phyloP scores from a whole-genome alignment of 2,329 filamentous ascomycete genomes.

The Myrmaecium sp. region DNA sequence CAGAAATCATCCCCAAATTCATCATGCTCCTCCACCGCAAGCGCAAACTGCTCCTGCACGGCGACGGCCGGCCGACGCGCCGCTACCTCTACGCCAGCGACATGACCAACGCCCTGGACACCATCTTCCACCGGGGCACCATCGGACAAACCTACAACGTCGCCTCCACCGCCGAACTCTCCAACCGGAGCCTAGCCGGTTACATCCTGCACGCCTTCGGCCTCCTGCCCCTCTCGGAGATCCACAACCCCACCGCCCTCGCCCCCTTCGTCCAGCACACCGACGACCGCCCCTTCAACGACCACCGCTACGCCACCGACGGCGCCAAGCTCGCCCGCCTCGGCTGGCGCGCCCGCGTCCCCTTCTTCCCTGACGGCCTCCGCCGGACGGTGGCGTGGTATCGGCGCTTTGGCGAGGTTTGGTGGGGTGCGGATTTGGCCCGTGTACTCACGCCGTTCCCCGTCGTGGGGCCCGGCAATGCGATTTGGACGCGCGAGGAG shows the following conservation, averaged over 20 bases:
- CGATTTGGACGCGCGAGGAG: constrained; percentile 23
- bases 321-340: constrained; percentile 19
- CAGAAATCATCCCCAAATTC: constrained; percentile 76
- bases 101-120: constrained; percentile 68
- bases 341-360: constrained; percentile 19
- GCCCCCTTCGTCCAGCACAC: constrained; percentile 51
- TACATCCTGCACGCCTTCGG: constrained; percentile 47
- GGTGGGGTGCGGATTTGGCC: constrained; percentile 25
- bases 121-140: constrained; percentile 60
- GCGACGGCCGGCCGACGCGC: constrained; percentile 56
- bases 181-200: constrained; percentile 52
- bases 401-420: constrained; percentile 19
- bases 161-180: constrained; percentile 60
- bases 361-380: constrained; percentile 20
- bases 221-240: constrained; percentile 23
- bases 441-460: constrained; percentile 22
- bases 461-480: constrained; percentile 20
- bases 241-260: constrained; percentile 16
- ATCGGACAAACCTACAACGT: constrained; percentile 71
- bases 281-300: constrained; percentile 50
- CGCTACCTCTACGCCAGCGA: constrained; percentile 66
- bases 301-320: constrained; percentile 22
- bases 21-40: constrained; percentile 51
- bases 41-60: constrained; percentile 55
- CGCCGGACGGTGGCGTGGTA: constrained; percentile 23